Evolutionary conservation across 208 protist species (phyloP).

Genomic region (Leishmania tropica): DNA sequence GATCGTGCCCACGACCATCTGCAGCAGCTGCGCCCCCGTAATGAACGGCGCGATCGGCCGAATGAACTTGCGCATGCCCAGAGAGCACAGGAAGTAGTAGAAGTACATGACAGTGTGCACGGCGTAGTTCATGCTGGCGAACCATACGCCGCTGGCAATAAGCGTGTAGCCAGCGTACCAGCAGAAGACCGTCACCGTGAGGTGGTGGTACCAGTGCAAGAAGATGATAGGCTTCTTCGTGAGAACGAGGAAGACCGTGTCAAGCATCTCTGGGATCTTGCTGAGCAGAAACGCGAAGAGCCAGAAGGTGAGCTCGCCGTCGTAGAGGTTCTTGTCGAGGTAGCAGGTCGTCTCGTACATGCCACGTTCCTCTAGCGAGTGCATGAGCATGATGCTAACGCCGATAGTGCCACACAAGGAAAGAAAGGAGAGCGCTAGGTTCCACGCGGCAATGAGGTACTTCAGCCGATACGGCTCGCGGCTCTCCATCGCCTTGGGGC

Average conservation of each 20-base stretch:
- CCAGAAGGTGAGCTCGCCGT: constrained; percentile 47
- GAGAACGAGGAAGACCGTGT: constrained; percentile 86
- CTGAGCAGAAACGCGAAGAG: constrained; percentile 75
- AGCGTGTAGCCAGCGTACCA: constrained; percentile 70
- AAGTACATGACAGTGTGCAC: constrained; percentile 96
- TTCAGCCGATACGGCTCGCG: constrained; percentile 56
- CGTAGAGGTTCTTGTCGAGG: constrained; percentile 51
- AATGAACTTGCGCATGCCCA: constrained; percentile 51
- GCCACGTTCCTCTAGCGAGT: constrained; percentile 35
- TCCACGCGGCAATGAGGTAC: constrained; percentile 73
- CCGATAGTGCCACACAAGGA: constrained; percentile 49
- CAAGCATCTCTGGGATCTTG: constrained; percentile 91
- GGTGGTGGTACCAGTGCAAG: constrained; percentile 95
- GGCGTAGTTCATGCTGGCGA: constrained; percentile 92
- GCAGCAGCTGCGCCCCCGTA: constrained; percentile 80
- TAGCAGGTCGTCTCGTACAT: constrained; percentile 56
- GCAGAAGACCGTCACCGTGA: constrained; percentile 91
- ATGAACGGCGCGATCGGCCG: constrained; percentile 87
- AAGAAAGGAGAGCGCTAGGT: constrained; percentile 78
- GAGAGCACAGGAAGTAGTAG: constrained; percentile 91
- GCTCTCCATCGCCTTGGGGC: constrained; percentile 64
- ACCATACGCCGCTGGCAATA: constrained; percentile 75
- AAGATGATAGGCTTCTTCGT: constrained; percentile 90
- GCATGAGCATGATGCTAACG: constrained; percentile 34
- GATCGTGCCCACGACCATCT: constrained; percentile 91